phyloP scores from a whole-genome alignment of 2,329 filamentous ascomycete species.

The Esteya vermicola region DNA sequence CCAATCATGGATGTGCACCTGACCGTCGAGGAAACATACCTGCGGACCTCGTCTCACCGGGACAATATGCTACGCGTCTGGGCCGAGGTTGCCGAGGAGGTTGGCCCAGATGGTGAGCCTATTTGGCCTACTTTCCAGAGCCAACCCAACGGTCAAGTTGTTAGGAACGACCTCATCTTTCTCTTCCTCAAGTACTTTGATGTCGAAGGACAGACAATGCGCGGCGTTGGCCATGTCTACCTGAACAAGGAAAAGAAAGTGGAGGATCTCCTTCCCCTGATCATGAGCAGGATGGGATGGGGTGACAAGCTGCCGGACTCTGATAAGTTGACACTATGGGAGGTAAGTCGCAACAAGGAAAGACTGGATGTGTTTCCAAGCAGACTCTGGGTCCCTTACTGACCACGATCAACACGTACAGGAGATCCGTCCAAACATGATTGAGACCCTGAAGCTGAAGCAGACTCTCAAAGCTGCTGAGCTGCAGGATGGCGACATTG shows the following conservation, averaged over 20 bases:
- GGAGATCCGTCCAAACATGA: slow-evolving; percentile 98
- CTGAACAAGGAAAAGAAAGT: slow-evolving; percentile 81
- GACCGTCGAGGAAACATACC: slow-evolving; percentile 57
- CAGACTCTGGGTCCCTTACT: no score
- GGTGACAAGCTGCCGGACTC: slow-evolving; percentile 53
- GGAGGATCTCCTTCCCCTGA: slow-evolving; percentile 64
- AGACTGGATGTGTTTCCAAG: no score
- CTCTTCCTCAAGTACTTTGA: slow-evolving; percentile 93
- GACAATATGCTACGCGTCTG: slow-evolving; percentile 69
- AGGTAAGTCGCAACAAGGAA: slow-evolving; percentile 38
- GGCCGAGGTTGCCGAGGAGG: slow-evolving; percentile 63
- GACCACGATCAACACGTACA: slow-evolving; percentile 15
- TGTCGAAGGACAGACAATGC: slow-evolving; percentile 56
- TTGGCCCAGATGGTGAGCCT: slow-evolving; percentile 52
- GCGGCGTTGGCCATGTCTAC: slow-evolving; percentile 71
- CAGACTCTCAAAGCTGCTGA: slow-evolving; percentile 81
- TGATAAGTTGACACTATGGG: slow-evolving; percentile 58
- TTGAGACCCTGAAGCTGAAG: slow-evolving; percentile 85
- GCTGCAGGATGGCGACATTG: slow-evolving; percentile 91
- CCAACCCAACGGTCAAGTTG: slow-evolving; percentile 39
- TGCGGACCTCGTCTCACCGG: slow-evolving; percentile 40
- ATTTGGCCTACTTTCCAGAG: slow-evolving; percentile 54
- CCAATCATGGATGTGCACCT: slow-evolving; percentile 66
- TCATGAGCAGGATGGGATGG: slow-evolving; percentile 78
- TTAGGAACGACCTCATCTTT: slow-evolving; percentile 54